A percentile compares a stretch with the other conserved stretches of the same genome.
Conservation (phyloP, 306 rosid genomes). For the Delonix regia region DNA sequence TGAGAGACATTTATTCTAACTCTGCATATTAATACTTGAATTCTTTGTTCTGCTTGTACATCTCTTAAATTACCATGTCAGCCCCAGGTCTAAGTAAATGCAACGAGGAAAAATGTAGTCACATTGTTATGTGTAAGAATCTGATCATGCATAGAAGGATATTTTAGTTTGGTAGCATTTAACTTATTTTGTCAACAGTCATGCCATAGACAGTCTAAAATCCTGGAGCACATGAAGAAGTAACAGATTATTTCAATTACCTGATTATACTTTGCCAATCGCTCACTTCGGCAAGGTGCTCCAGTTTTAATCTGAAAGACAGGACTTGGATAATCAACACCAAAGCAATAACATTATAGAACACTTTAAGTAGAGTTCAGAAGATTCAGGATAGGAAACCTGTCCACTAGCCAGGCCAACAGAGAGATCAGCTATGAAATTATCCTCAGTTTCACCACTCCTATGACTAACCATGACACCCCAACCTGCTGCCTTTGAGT, state of each 20-base stretch:
- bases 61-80: conserved; percentile 1
- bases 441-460: conserved; percentile 98
- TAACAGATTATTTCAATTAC: conserved; percentile 43
- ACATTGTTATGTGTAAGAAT: neutral
- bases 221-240: neutral
- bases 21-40: neutral
- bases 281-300: conserved; percentile 98
- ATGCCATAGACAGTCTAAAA: neutral
- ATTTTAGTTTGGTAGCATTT: neutral
- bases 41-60: conserved; percentile 2
- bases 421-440: conserved; percentile 98
- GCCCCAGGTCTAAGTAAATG: neutral
- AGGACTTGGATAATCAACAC: conserved; percentile 44
- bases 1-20: neutral
- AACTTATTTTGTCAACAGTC: neutral
- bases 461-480: conserved; percentile 99
- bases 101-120: neutral
- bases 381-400: conserved; percentile 50
- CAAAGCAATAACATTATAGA: conserved; percentile 21
- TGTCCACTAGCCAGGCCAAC: conserved; percentile 99
- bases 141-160: neutral
- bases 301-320: conserved; percentile 85
- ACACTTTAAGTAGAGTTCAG: neutral
- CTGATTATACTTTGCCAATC: conserved; percentile 99
- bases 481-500: conserved; percentile 99